These are phyloP conservation scores for Salicornia ramosissima DNA, from an alignment of 148 eudicot species.

Conservation along the genomic window DNA sequence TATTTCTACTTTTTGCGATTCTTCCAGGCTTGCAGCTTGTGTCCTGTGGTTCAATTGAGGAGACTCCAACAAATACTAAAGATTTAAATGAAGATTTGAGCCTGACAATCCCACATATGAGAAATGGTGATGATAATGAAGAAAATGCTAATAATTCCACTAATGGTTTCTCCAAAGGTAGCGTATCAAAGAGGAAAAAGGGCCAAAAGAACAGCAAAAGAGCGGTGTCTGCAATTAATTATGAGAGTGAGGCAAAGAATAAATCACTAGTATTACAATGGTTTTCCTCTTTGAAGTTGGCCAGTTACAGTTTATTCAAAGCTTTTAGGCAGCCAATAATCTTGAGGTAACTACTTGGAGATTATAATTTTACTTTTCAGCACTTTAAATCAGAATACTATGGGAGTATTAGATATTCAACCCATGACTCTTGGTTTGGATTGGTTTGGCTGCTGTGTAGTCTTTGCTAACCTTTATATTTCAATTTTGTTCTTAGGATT, in stretches of 20 bases:
- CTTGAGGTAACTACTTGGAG: slow-evolving; percentile 49
- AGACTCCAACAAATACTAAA: slow-evolving; percentile 36
- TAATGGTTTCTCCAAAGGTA: slow-evolving; percentile 35
- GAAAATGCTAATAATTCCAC: slow-evolving; percentile 33
- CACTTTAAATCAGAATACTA: background rate
- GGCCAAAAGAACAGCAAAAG: slow-evolving; percentile 38
- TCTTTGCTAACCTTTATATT: background rate
- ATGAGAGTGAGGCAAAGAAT: slow-evolving; percentile 31
- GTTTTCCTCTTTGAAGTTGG: slow-evolving; percentile 61
- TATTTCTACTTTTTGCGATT: slow-evolving; percentile 68
- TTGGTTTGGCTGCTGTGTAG: background rate
- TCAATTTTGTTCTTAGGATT: background rate
- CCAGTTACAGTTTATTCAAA: slow-evolving; percentile 51
- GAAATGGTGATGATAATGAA: slow-evolving; percentile 29
- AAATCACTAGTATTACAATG: slow-evolving; percentile 39
- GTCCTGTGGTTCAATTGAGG: slow-evolving; percentile 77
- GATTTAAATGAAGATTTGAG: slow-evolving; percentile 26
- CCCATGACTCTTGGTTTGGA: background rate
- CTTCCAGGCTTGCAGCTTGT: slow-evolving; percentile 78
- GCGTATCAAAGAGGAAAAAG: slow-evolving; percentile 52
- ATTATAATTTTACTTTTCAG: background rate
- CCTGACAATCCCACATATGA: slow-evolving; percentile 28
- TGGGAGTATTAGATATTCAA: background rate
- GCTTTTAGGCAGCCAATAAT: slow-evolving; percentile 87
- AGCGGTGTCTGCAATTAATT: slow-evolving; percentile 23